Conservation (phyloP, 148 eudicot genomes). For the Talinum fruticosum region DNA sequence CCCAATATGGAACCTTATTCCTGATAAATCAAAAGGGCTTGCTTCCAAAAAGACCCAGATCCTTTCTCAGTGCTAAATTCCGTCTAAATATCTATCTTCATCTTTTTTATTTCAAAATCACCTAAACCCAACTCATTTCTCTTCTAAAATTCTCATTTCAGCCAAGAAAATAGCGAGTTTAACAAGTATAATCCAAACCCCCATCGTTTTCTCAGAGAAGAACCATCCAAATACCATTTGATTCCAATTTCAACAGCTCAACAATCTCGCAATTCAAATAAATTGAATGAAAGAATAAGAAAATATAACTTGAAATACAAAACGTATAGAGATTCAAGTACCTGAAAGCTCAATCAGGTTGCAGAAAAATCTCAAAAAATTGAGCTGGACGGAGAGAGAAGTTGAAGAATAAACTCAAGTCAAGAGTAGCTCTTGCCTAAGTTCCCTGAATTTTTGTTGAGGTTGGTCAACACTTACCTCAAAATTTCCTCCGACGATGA, state of each 20-base stretch:
- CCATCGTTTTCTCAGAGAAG: neutral
- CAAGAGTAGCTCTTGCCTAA: neutral
- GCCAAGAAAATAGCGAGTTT: neutral
- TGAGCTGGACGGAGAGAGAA: neutral
- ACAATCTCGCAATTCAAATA: neutral
- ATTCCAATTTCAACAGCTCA: neutral
- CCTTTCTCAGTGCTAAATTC: neutral
- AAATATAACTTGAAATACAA: neutral
- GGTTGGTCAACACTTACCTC: neutral
- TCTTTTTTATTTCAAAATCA: neutral
- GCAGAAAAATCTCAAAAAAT: neutral
- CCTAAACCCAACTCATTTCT: neutral
- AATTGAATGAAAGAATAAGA: neutral
- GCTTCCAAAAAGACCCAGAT: neutral
- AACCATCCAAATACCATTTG: neutral
- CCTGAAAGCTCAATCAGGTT: neutral
- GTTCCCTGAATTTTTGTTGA: neutral
- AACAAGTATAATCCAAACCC: neutral
- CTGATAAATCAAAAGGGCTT: neutral
- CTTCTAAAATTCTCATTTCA: neutral
- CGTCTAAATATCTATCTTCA: neutral
- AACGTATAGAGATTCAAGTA: neutral
- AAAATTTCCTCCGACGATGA: neutral
- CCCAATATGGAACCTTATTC: neutral
- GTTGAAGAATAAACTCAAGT: neutral